These are phyloP conservation scores for Boletus sp. DNA, from an alignment of 1,284 basidiomycete species.

Conservation along the genomic window DNA sequence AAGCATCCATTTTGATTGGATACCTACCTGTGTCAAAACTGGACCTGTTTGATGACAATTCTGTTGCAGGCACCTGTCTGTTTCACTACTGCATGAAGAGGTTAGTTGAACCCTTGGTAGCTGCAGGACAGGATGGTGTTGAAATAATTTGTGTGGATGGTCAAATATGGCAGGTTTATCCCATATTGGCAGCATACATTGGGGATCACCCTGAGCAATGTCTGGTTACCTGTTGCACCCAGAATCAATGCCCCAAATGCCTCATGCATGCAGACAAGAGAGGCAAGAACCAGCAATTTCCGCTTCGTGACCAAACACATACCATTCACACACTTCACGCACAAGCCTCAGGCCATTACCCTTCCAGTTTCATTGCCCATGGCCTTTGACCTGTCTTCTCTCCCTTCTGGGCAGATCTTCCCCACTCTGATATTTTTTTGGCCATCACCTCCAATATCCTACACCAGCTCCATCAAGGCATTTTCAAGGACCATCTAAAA, in stretches of 20 bases:
- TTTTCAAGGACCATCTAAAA: background rate
- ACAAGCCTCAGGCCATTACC: background rate
- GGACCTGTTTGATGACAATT: background rate
- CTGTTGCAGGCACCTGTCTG: background rate
- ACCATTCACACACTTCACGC: background rate
- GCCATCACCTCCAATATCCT: too few species aligned
- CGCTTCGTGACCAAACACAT: background rate
- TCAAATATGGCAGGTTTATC: background rate
- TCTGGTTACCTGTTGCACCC: background rate
- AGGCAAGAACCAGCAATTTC: background rate
- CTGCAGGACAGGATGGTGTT: background rate
- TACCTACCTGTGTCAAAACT: background rate
- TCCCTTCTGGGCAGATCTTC: too few species aligned
- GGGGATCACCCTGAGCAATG: background rate
- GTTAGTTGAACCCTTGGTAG: background rate
- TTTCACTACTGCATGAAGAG: background rate
- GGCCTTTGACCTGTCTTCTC: background rate
- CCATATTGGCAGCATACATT: background rate
- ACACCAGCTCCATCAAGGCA: background rate
- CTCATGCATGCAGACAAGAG: background rate
- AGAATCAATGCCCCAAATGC: background rate
- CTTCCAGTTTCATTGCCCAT: background rate
- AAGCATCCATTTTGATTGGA: background rate
- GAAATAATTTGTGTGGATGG: constrained; percentile 3
- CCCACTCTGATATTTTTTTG: too few species aligned